Base-by-base conservation (phyloP, 108 stramenopile species). In the Pelagomonas calceolata region DNA sequence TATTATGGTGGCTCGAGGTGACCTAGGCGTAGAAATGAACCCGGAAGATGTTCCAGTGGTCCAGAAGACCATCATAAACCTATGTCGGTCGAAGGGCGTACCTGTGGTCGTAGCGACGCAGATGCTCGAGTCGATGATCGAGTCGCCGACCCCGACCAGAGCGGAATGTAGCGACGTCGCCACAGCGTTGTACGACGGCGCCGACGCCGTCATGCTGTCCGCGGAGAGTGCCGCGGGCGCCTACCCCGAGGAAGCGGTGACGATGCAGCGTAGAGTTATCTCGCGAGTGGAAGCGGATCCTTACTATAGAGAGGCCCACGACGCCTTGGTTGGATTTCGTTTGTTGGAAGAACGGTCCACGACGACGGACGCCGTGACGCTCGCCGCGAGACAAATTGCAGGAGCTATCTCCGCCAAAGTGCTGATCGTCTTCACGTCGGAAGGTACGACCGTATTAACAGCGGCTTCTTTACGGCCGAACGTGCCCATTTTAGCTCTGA, bases 1-100 rank as follows among this genome's bases (percentile, higher is more conserved):
- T 36, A 94, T 97, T 76, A 97, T 97, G 95, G 95, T 97, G 17
- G 95, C 95, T 21, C 81, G 95, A 36, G 95, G 97, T 32, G 97
- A 98, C 82, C 77, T 98, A 43, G 97, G 97, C 63, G 95, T 98
- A 35, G 95, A 65, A 69, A 88, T 86, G 77, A 86, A 88, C 16
- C 93, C 94, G 5, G 92, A 95, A 79, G 93, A 95, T 75, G 97
- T 98, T 15, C 95, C 95, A 63, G 81, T 96, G 67, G 74, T 93
- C 34, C 97, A 98, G 81, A 96, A 96, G 81, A 81, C 81, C 34
- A 96, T 96, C 75, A 92, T 96, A 72, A 89, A 95, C 67, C 87
- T 86, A 67, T 96, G 94, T 72, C 86, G 93, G 18, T 79, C 76
- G 33, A 75, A 81, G 60, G 95, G 94, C 37, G 90, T 88, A 77